phyloP scores from a whole-genome alignment of 805 yeast genomes.

The Metschnikowia drakensbergensis region DNA sequence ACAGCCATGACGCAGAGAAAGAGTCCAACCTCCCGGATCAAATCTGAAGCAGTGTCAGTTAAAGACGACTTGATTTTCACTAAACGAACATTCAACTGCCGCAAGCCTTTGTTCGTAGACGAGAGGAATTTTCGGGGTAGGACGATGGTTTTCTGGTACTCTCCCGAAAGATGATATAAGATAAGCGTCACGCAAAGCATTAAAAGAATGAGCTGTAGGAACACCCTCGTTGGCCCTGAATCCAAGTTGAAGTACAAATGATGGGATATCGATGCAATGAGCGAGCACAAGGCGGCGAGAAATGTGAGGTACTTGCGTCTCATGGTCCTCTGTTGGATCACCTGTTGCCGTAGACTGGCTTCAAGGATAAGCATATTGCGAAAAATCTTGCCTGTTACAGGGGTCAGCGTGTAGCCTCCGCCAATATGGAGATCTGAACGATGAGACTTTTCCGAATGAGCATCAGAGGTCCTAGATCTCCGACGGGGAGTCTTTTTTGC shows the following conservation, averaged over 20 bases:
- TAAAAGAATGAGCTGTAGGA: conserved; percentile 53
- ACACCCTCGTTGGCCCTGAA: conserved; percentile 27
- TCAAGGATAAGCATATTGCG: conserved; percentile 80
- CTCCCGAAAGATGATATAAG: conserved; percentile 83
- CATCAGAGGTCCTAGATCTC: conserved; percentile 16
- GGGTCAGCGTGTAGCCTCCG: conserved; percentile 23
- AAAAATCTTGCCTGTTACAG: conserved; percentile 68
- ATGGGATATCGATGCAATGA: conserved; percentile 40
- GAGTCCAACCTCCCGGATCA: conserved; percentile 35
- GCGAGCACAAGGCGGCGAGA: conserved; percentile 35
- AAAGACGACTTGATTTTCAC: conserved; percentile 53
- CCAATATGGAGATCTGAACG: conserved; percentile 16
- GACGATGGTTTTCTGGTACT: conserved; percentile 79
- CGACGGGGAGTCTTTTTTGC: conserved; percentile 12
- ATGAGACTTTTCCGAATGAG: conserved; percentile 14
- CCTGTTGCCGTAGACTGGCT: conserved; percentile 80
- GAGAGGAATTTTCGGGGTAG: conserved; percentile 74
- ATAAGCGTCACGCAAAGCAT: conserved; percentile 64
- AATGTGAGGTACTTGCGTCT: conserved; percentile 62
- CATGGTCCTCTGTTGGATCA: conserved; percentile 61
- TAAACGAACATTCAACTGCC: conserved; percentile 75
- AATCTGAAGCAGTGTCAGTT: conserved; percentile 31
- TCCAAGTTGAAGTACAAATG: conserved; percentile 31
- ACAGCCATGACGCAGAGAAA: conserved; percentile 28
- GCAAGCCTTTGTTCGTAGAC: conserved; percentile 82